Base-by-base conservation (phyloP, 176 grass and related monocot species). In the Carex parvula region DNA sequence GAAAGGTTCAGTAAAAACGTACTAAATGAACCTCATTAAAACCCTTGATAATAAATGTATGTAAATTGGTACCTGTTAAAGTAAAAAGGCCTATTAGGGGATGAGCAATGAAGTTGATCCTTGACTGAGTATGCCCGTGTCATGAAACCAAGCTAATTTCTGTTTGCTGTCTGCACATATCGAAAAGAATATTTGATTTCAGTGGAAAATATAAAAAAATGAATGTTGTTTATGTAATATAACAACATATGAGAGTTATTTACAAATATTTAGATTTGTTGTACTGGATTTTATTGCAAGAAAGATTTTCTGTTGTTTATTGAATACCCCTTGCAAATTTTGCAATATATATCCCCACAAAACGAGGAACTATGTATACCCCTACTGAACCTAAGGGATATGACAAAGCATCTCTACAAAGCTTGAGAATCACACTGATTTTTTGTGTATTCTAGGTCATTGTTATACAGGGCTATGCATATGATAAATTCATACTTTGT, bases 61-160 rank as follows among this genome's bases (percentile, higher is more conserved):
- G 73, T 77, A 56, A 56, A 77, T 77, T 57, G 73, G 48, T 56
- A 30, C 73, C 14, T 54, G 73, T 56, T 53, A 29, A 33, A 77
- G 21, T 18, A 56, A 32, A 56, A 77, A 54, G 21, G 46, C 5
- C 56, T 56, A 77, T 32, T 54, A 29, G 50, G 32, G 12, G 17
- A 15, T 29, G 44, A 75, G 21, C 44, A 56, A 33, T 76, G 22
- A 77, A 76, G 48, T 56, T 12, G 48, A 32, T 55, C 46, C 72
- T 56, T 56, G 21, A 55, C n/a, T 12, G 50, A 76, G 72, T 70
- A 70, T n/a, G 14, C 41, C 18, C 14, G 70, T 50, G 44, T 48
- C 41, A 74, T 74, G 70, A 52, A 24, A 52, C 17, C 12, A 12
- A 26, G 3, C 69, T 72, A 72, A 12, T 72, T 72, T 72, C 46